These are phyloP conservation scores for Rhododendron mucronatum DNA, from an alignment of 148 eudicot species.

Conservation along the genomic window DNA sequence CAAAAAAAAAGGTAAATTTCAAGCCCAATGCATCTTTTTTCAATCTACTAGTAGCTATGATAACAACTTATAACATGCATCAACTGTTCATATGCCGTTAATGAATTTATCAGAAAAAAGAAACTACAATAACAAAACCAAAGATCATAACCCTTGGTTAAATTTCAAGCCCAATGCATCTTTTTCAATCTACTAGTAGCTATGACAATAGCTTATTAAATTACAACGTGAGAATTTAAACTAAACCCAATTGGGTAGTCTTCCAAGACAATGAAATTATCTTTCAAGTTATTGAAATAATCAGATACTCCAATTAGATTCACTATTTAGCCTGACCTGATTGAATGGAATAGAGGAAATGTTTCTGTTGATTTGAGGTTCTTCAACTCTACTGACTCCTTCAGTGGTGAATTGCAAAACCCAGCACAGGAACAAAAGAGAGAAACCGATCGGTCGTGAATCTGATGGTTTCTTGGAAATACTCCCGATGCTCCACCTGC, in stretches of 20 bases:
- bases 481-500: neutral
- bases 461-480: neutral
- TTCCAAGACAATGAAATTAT: neutral
- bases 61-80: neutral
- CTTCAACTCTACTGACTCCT: neutral
- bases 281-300: neutral
- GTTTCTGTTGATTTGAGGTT: neutral
- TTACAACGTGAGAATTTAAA: neutral
- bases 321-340: neutral
- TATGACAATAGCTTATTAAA: neutral
- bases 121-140: conserved; percentile 1
- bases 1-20: neutral
- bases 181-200: neutral
- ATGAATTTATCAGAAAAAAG: neutral
- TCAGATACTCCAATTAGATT: neutral
- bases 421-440: neutral
- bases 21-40: neutral
- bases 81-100: no score
- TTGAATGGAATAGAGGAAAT: neutral
- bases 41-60: neutral
- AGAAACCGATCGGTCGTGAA: neutral
- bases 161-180: neutral
- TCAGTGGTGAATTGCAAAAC: neutral
- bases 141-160: neutral
- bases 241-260: neutral